Conservation (phyloP, 345 rosid genomes). For the Boechera retrofracta region DNA sequence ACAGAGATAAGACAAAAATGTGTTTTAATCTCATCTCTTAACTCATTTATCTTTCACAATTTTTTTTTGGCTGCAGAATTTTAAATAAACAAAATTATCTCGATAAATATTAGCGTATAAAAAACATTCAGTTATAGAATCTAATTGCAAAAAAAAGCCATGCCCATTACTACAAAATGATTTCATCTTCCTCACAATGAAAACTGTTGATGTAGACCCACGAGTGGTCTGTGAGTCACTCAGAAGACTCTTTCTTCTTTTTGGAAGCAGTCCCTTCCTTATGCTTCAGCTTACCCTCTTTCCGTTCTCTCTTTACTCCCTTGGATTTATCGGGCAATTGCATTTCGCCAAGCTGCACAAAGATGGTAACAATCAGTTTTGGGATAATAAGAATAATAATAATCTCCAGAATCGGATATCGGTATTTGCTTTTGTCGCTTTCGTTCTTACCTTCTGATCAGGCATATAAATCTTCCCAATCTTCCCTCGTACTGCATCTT, state of each 20-base stretch:
- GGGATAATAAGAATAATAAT: background rate
- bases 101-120: slow-evolving; percentile 19
- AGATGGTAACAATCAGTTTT: slow-evolving; percentile 24
- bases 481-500: slow-evolving; percentile 68
- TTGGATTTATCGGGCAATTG: slow-evolving; percentile 67
- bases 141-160: slow-evolving; percentile 1
- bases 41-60: background rate
- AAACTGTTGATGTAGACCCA: slow-evolving; percentile 27
- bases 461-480: slow-evolving; percentile 84
- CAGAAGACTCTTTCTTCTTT: slow-evolving; percentile 62
- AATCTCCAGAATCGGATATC: background rate
- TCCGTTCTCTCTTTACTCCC: slow-evolving; percentile 95
- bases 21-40: background rate
- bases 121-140: slow-evolving; percentile 22
- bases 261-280: slow-evolving; percentile 53
- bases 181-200: background rate
- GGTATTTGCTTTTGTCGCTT: background rate
- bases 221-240: slow-evolving; percentile 29
- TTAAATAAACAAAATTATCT: slow-evolving; percentile 17
- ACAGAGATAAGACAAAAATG: too few relatives aligned
- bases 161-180: slow-evolving; percentile 33
- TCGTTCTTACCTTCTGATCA: slow-evolving; percentile 77
- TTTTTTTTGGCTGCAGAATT: background rate
- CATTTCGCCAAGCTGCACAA: slow-evolving; percentile 61
- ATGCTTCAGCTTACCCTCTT: slow-evolving; percentile 67